Evolutionary conservation across 768 basidiomycete species (phyloP), one percentile per base, ranked within the genome.

Genomic region (Lactarius sp.): DNA sequence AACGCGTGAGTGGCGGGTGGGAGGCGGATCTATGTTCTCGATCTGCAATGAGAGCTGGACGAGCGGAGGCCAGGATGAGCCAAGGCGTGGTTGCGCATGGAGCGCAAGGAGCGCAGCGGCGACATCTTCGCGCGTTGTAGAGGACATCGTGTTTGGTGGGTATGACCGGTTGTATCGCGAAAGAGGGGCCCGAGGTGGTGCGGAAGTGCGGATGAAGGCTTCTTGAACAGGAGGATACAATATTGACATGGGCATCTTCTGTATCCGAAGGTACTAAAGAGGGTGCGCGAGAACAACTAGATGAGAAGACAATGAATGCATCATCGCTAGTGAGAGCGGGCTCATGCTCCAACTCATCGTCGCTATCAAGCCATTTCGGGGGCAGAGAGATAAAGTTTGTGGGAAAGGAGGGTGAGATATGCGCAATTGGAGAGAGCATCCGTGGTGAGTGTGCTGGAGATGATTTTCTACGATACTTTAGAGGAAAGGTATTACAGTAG

Each of bases 291-390:
- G 66, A 57, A 33, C 56, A 57, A n/a, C n/a, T n/a, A n/a, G 64
- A 66, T 1, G 65, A 57, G 56, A 55, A 41, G n/a, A 56, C 52
- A 37, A 62, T 53, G 56, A 67, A 34, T 33, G 65, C 67, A 42
- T 66, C 67, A 13, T 68, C 67, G 52, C 67, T 68, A 16, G 44
- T 66, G 22, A 66, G 58, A 20, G 67, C 66, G 6, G 66, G 67
- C 44, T 63, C 67, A 13, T 53, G 61, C 39, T 66, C 66, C 9
- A 65, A 50, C n/a, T n/a, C n/a, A 27, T 65, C 66, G 55, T 66
- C 67, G 20, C 63, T 61, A n/a, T n/a, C 56, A n/a, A 60, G 60
- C 58, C 66, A 60, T 54, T 59, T 65, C 41, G 51, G 33, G 7
- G 31, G 60, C 20, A 59, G 54, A 53, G 57, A 56, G n/a, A 51